Evolutionary conservation across 2,329 filamentous ascomycete genomes (phyloP), one percentile per base, ranked within the genome.

Genomic region (Rugonectria rugulosa): DNA sequence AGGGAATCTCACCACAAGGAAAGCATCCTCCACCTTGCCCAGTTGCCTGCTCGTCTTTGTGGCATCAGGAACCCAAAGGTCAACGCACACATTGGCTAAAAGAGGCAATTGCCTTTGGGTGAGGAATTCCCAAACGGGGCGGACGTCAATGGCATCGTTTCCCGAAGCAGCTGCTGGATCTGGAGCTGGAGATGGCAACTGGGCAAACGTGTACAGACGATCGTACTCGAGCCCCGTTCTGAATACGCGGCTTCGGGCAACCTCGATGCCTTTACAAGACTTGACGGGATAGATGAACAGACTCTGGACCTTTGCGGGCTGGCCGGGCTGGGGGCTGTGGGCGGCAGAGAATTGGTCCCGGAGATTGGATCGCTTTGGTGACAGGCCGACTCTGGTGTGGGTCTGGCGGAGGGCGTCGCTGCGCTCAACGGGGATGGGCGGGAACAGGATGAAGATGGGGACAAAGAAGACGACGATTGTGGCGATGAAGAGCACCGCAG

Each of bases 231-330:
- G 79, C 2, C 92, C 92, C 3, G 84, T 85, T 6, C 84, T 77
- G 40, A 91, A 74, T 14, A 95, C 81, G 49, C 84, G 82, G 56
- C 84, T 84, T 57, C 81, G 76, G 46, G 83, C 75, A 41, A 97
- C 73, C 74, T 95, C 91, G 50, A 96, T 86, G 23, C 89, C 90
- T 52, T 78, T 79, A 71, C 92, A 96, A 53, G 89, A 91, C 75
- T 96, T 94, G 71, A 97, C 76, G 1, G 93, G 92, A 72, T 95
- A 94, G 56, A 92, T 82, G 75, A 87, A 88, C 46, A 96, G 78
- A 51, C 89, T 90, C 71, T 91, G 74, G 46, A 83, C 70, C 17
- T 51, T 57, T 53, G 66, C 44, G 27, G 54, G 29, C 61, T 65
- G 53, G 42, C 59, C 57, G 8, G 66, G 53, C 26, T 63, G 62